phyloP scores from a whole-genome alignment of 179 eudicot genomes.

The Beta corolliflora region DNA sequence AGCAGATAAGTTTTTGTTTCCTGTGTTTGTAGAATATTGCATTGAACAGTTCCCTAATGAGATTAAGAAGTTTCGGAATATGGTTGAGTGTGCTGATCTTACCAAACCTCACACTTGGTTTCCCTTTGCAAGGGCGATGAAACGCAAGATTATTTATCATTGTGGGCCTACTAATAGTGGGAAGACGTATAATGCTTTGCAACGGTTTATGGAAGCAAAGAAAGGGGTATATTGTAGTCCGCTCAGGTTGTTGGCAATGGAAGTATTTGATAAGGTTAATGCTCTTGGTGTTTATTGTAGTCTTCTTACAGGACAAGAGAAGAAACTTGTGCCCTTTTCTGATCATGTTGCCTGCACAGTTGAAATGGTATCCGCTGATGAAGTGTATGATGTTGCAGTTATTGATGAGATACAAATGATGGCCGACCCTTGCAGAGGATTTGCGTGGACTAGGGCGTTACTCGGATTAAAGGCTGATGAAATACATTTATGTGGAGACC shows the following conservation, averaged over 20 bases:
- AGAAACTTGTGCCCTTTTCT: slow-evolving; percentile 71
- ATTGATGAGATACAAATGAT: slow-evolving; percentile 94
- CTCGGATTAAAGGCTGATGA: slow-evolving; percentile 87
- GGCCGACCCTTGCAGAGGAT: slow-evolving; percentile 72
- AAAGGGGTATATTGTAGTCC: slow-evolving; percentile 90
- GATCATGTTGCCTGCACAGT: slow-evolving; percentile 85
- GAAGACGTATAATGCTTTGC: slow-evolving; percentile 86
- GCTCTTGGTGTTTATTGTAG: slow-evolving; percentile 79
- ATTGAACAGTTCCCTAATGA: slow-evolving; percentile 64
- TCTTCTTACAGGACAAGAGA: slow-evolving; percentile 85
- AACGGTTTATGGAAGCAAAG: slow-evolving; percentile 77
- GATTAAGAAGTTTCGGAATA: slow-evolving; percentile 60
- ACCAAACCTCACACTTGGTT: slow-evolving; percentile 93
- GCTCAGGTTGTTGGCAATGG: slow-evolving; percentile 89
- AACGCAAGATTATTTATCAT: slow-evolving; percentile 75
- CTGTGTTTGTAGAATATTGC: slow-evolving; percentile 76
- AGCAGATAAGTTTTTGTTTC: slow-evolving; percentile 73
- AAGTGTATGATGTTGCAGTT: slow-evolving; percentile 80
- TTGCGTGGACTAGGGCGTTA: slow-evolving; percentile 88
- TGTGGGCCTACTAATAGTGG: slow-evolving; percentile 98
- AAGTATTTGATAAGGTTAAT: slow-evolving; percentile 85
- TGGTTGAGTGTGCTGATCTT: slow-evolving; percentile 79
- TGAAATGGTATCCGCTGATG: slow-evolving; percentile 82
- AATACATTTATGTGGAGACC: slow-evolving; percentile 90
- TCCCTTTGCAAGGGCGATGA: slow-evolving; percentile 92